Evolutionary conservation across 1,284 basidiomycete species (phyloP).

Genomic region (Sanghuangporus sanghuang): DNA sequence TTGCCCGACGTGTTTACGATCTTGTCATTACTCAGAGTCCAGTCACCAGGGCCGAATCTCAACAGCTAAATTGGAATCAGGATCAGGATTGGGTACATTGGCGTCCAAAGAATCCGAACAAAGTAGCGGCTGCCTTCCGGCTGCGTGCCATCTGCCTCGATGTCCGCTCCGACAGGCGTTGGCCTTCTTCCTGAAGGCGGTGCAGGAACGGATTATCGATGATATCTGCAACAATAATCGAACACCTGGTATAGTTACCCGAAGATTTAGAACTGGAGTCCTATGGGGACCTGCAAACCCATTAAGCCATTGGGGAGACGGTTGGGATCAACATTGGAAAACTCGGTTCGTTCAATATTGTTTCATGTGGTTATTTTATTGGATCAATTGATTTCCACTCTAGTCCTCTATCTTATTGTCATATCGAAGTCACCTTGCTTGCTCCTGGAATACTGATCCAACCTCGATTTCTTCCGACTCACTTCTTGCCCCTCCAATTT

Average conservation of each 20-base stretch:
- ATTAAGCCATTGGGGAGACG: conserved; percentile 52
- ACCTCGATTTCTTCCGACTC: conserved; percentile 50
- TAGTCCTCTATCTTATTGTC: conserved; percentile 55
- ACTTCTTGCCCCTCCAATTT: conserved; percentile 39
- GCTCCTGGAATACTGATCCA: conserved; percentile 51
- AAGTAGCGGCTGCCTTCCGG: conserved; percentile 8
- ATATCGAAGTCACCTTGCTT: conserved; percentile 51
- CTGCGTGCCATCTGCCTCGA: conserved; percentile 36
- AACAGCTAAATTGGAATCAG: background rate
- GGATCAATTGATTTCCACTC: conserved; percentile 9
- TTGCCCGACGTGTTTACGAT: conserved; percentile 34
- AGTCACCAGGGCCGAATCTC: conserved; percentile 3
- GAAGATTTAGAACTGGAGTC: conserved; percentile 41
- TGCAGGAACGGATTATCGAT: conserved; percentile 46
- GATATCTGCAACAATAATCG: conserved; percentile 42
- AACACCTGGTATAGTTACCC: conserved; percentile 36
- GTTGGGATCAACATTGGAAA: conserved; percentile 52
- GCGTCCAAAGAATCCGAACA: conserved; percentile 12
- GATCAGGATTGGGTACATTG: conserved; percentile 20
- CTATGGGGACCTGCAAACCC: conserved; percentile 42
- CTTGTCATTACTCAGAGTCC: conserved; percentile 21
- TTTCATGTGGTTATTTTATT: background rate
- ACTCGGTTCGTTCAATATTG: conserved; percentile 33
- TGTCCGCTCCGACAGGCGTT: conserved; percentile 41
- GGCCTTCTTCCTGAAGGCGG: conserved; percentile 39